These are phyloP conservation scores for Citrullus colocynthis DNA, from an alignment of 306 rosid species.

Conservation along the genomic window DNA sequence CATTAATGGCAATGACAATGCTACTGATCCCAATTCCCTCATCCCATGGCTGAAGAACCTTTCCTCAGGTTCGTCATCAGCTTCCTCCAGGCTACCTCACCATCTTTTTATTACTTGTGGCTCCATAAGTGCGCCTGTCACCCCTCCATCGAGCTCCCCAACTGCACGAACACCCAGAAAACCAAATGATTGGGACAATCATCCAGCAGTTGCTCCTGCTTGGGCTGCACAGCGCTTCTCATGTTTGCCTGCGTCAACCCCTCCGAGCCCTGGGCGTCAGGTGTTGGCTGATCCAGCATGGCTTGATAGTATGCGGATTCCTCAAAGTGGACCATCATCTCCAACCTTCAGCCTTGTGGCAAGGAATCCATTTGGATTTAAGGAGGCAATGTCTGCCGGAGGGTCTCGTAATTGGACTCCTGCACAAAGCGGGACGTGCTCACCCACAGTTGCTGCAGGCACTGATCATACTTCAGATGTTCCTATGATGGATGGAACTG, in stretches of 20 bases:
- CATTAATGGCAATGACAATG: constrained; percentile 21
- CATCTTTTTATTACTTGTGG: constrained; percentile 32
- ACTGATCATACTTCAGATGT: constrained; percentile 29
- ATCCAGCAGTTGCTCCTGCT: constrained; percentile 23
- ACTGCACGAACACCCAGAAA: constrained; percentile 37
- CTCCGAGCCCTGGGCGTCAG: constrained; percentile 44
- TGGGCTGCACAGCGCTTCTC: constrained; percentile 34
- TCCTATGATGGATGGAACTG: constrained; percentile 47
- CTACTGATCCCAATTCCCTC: constrained; percentile 46
- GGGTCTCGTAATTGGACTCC: constrained; percentile 55
- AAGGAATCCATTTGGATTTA: constrained; percentile 31
- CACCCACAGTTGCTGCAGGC: constrained; percentile 34
- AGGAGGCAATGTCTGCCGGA: constrained; percentile 28
- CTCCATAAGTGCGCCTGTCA: constrained; percentile 54
- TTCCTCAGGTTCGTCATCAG: constrained; percentile 40
- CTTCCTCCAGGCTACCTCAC: constrained; percentile 33
- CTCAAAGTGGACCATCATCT: constrained; percentile 48
- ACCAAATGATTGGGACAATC: constrained; percentile 41
- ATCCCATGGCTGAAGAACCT: constrained; percentile 57
- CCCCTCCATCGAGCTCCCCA: constrained; percentile 56
- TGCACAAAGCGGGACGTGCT: constrained; percentile 49
- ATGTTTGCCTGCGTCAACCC: constrained; percentile 43
- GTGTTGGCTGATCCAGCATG: constrained; percentile 38
- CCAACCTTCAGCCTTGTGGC: constrained; percentile 51
- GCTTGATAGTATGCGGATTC: constrained; percentile 34